These are phyloP conservation scores for Vachellia pachyceras DNA, from an alignment of 306 rosid species.

Conservation along the genomic window DNA sequence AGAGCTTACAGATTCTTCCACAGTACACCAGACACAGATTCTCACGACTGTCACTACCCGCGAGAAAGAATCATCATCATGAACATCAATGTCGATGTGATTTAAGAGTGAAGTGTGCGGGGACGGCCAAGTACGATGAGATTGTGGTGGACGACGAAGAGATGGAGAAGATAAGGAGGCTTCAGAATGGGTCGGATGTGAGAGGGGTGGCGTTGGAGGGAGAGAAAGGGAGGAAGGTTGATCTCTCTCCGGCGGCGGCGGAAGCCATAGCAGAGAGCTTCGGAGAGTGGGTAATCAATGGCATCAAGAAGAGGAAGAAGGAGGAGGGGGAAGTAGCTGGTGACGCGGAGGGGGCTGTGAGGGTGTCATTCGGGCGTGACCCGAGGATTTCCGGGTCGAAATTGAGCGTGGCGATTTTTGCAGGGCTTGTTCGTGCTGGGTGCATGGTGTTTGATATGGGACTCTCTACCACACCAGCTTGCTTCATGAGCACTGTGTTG, in stretches of 20 bases:
- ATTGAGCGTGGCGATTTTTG: slow-evolving; percentile 74
- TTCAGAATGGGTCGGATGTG: slow-evolving; percentile 93
- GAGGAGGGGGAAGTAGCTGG: neutral
- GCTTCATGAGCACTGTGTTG: slow-evolving; percentile 95
- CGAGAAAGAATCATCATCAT: neutral
- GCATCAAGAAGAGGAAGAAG: slow-evolving; percentile 48
- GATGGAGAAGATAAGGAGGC: slow-evolving; percentile 76
- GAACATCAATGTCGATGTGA: neutral
- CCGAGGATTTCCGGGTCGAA: slow-evolving; percentile 68
- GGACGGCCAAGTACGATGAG: slow-evolving; percentile 59
- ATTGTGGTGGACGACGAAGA: slow-evolving; percentile 77
- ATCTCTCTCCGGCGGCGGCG: slow-evolving; percentile 74
- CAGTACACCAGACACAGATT: slow-evolving; percentile 41
- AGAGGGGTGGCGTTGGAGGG: slow-evolving; percentile 89
- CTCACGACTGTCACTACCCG: slow-evolving; percentile 13
- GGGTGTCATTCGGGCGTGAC: slow-evolving; percentile 80
- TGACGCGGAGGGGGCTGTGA: slow-evolving; percentile 29
- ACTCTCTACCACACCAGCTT: slow-evolving; percentile 92
- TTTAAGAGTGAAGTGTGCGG: slow-evolving; percentile 37
- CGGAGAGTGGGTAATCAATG: slow-evolving; percentile 77
- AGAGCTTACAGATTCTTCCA: neutral
- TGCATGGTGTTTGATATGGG: slow-evolving; percentile 79
- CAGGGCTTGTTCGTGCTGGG: slow-evolving; percentile 78
- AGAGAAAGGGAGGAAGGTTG: slow-evolving; percentile 76
- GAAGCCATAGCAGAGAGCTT: slow-evolving; percentile 89